A percentile compares a stretch with the other conserved stretches of the same genome.
Conservation (phyloP, 192 early-diverging fungal genomes). For the Rhizophagus clarus region DNA sequence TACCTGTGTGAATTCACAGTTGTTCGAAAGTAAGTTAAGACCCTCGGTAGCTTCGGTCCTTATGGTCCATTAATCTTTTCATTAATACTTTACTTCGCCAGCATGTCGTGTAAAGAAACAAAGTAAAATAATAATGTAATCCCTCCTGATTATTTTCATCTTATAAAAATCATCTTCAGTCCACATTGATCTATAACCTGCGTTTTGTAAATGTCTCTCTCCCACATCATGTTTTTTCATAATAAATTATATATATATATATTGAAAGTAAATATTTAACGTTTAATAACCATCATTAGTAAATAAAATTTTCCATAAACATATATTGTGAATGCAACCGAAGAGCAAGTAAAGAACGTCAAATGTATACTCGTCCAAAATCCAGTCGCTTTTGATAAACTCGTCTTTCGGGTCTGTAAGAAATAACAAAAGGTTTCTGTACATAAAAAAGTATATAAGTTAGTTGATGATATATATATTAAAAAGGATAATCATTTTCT, state of each 20-base stretch:
- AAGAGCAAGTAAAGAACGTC: slow-evolving; percentile 86
- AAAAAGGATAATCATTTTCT: no score
- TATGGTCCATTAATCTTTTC: slow-evolving; percentile 65
- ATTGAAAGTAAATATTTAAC: background rate
- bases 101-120: no score
- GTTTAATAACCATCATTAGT: slow-evolving; percentile 61
- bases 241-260: slow-evolving; percentile 46
- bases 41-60: slow-evolving; percentile 35
- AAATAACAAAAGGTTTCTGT: background rate
- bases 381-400: slow-evolving; percentile 82
- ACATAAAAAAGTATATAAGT: no score
- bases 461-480: no score
- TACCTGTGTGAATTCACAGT: no score
- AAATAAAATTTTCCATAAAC: no score
- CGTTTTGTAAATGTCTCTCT: slow-evolving; percentile 88
- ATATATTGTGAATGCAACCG: slow-evolving; percentile 73
- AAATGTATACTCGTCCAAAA: slow-evolving; percentile 79
- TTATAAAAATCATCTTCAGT: slow-evolving; percentile 68
- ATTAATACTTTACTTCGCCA: no score
- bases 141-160: slow-evolving; percentile 53
- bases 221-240: slow-evolving; percentile 91
- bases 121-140: no score
- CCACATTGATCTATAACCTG: slow-evolving; percentile 73
- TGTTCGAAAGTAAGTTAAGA: slow-evolving; percentile 83
- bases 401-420: slow-evolving; percentile 54